A percentile compares a stretch with the other conserved stretches of the same genome.
phyloP scores from a whole-genome alignment of 306 rosid genomes.

The Gillenia trifoliata region DNA sequence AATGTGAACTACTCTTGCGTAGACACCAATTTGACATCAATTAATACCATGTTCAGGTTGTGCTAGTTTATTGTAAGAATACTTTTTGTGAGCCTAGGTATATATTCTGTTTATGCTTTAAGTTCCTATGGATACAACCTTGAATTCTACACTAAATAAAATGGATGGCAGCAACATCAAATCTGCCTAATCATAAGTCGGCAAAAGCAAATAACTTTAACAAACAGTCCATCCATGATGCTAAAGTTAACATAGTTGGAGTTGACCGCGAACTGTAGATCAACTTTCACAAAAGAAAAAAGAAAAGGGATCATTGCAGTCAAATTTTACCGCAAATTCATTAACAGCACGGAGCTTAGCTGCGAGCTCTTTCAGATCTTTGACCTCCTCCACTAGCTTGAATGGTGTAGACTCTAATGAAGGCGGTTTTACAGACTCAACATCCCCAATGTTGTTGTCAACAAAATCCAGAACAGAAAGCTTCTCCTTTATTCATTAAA shows the following conservation, averaged over 20 bases:
- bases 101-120: background rate
- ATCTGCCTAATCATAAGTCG: background rate
- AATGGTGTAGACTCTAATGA: constrained; percentile 59
- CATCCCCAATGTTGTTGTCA: constrained; percentile 40
- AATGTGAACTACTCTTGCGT: background rate
- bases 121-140: background rate
- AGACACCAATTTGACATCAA: background rate
- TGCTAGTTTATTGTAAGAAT: background rate
- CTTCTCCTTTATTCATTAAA: constrained; percentile 43
- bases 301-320: background rate
- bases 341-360: constrained; percentile 60
- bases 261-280: background rate
- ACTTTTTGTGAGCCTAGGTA: background rate
- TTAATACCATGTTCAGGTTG: background rate
- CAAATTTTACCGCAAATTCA: constrained; percentile 76
- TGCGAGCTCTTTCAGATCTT: constrained; percentile 73
- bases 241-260: background rate
- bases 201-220: background rate
- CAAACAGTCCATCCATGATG: too few relatives aligned
- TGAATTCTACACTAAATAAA: background rate
- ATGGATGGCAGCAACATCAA: background rate
- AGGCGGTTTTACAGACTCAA: constrained; percentile 53
- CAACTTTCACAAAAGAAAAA: background rate
- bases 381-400: constrained; percentile 71
- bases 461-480: constrained; percentile 64